Percentiles rank a stretch among this genome's conserved stretches.
phyloP scores from a whole-genome alignment of 805 yeast species.

The Starmera pachycereana region DNA sequence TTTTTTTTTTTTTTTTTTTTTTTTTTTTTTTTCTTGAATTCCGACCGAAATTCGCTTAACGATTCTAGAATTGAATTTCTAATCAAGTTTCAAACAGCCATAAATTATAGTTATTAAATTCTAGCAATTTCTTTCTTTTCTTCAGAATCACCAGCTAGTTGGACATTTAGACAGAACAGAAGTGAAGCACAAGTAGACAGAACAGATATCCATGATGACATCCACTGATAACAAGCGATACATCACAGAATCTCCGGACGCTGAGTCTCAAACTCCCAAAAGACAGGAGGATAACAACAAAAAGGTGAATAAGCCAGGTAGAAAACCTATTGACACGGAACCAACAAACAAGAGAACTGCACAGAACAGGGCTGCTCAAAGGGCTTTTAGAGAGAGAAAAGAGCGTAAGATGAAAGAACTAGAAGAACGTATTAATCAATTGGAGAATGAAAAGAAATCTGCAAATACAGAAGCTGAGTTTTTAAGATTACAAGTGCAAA shows the following conservation, averaged over 20 bases:
- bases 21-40: too few species aligned
- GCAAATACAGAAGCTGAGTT: constrained; percentile 66
- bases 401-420: constrained; percentile 79
- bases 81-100: too few species aligned
- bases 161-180: too few species aligned
- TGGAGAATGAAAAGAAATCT: constrained; percentile 64
- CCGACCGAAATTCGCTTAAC: too few species aligned
- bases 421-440: constrained; percentile 61
- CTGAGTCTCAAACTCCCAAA: constrained; percentile 3
- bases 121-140: too few species aligned
- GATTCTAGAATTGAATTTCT: too few species aligned
- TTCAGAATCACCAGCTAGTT: too few species aligned
- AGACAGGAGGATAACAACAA: constrained; percentile 16
- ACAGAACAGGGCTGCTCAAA: constrained; percentile 96
- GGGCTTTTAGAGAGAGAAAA: constrained; percentile 92
- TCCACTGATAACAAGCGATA: too few species aligned
- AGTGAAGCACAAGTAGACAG: too few species aligned
- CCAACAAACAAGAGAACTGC: constrained; percentile 89
- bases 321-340: constrained; percentile 69
- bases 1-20: too few species aligned
- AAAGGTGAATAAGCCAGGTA: constrained; percentile 51
- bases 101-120: too few species aligned
- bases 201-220: too few species aligned
- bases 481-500: constrained; percentile 64
- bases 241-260: neutral